These are phyloP conservation scores for Bipolaris gigantea DNA, from an alignment of 2,329 filamentous ascomycete genomes.

Conservation along the genomic window DNA sequence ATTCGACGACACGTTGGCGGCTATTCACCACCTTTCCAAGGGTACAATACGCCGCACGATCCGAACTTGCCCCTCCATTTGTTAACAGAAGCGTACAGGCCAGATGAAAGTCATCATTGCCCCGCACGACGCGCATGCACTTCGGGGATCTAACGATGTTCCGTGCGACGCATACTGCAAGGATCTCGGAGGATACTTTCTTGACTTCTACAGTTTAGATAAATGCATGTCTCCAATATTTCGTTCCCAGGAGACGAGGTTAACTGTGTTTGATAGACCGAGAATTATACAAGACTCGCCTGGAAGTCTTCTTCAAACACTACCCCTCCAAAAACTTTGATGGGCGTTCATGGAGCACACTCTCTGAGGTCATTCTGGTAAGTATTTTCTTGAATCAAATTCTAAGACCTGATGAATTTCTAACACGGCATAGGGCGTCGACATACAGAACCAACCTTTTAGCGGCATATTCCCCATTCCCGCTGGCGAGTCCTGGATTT, in stretches of 20 bases:
- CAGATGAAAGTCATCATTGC: slow-evolving; percentile 43
- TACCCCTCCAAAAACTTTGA: slow-evolving; percentile 42
- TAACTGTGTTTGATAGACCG: slow-evolving; percentile 19
- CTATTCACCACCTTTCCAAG: slow-evolving; percentile 40
- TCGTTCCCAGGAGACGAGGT: not conserved
- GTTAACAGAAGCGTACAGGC: slow-evolving; percentile 18
- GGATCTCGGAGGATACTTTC: slow-evolving; percentile 34
- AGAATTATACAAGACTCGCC: slow-evolving; percentile 35
- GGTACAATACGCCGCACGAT: slow-evolving; percentile 15
- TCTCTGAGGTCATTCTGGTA: slow-evolving; percentile 40
- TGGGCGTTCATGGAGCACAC: slow-evolving; percentile 31
- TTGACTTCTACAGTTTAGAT: slow-evolving; percentile 41
- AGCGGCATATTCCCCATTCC: slow-evolving; percentile 41
- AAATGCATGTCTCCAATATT: slow-evolving; percentile 22
- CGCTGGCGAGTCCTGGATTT: slow-evolving; percentile 40
- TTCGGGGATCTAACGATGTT: slow-evolving; percentile 34
- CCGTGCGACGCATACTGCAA: slow-evolving; percentile 43
- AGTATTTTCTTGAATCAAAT: slow-evolving; percentile 6
- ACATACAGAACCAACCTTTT: slow-evolving; percentile 43
- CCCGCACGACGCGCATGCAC: slow-evolving; percentile 41
- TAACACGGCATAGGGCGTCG: slow-evolving; percentile 31
- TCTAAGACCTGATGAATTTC: not conserved
- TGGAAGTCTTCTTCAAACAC: slow-evolving; percentile 41
- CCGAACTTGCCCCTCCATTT: not conserved
- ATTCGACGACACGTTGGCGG: slow-evolving; percentile 41